Evolutionary conservation across 495 filamentous ascomycete genomes (phyloP).

Genomic region (Hypoxylon perforatum): DNA sequence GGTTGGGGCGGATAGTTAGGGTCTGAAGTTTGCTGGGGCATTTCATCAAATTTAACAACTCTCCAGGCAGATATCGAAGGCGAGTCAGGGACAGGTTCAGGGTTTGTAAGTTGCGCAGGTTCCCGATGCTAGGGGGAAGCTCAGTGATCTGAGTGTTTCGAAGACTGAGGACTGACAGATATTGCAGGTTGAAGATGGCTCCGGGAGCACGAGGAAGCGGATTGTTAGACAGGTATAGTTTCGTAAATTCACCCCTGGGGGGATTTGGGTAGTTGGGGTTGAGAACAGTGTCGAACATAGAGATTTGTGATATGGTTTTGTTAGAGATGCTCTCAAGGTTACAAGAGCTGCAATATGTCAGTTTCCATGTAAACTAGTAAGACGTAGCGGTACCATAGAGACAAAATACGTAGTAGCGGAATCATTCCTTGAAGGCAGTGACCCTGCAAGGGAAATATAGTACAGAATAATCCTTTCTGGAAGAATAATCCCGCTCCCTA

Average conservation of each 20-base stretch:
- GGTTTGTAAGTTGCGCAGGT: conserved; percentile 69
- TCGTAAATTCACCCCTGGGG: conserved; percentile 62
- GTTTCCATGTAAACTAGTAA: conserved; percentile 17
- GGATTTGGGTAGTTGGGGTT: conserved; percentile 49
- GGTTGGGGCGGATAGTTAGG: conserved; percentile 60
- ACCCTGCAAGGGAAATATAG: no score
- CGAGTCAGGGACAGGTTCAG: conserved; percentile 78
- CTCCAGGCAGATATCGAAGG: conserved; percentile 76
- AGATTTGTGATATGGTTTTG: conserved; percentile 64
- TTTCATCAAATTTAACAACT: conserved; percentile 70
- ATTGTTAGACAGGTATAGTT: conserved; percentile 74
- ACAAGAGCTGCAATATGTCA: conserved; percentile 45
- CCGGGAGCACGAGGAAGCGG: conserved; percentile 61
- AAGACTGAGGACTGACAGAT: conserved; percentile 75
- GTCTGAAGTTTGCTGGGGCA: conserved; percentile 48
- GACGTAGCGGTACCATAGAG: no score
- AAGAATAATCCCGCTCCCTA: no score
- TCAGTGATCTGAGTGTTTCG: conserved; percentile 74
- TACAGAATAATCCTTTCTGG: no score
- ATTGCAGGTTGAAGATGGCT: conserved; percentile 64
- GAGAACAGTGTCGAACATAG: conserved; percentile 65
- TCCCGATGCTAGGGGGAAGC: conserved; percentile 73
- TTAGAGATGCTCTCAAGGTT: conserved; percentile 55
- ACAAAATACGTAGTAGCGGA: no score
- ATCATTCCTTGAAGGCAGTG: no score